phyloP scores from a whole-genome alignment of 2,329 filamentous ascomycete genomes.

The Microdochium nivale region DNA sequence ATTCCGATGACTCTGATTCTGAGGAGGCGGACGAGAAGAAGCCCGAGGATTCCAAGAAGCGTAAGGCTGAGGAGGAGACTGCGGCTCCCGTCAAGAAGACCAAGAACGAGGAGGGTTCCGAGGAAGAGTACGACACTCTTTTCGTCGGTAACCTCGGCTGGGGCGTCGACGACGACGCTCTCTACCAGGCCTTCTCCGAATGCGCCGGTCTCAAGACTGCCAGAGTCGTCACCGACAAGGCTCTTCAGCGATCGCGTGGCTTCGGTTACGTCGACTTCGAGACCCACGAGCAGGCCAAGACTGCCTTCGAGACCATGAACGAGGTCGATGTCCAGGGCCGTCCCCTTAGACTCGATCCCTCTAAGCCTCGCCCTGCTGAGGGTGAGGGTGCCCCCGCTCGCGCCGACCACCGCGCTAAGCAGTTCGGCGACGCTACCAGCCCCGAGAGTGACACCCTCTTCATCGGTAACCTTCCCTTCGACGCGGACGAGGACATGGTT shows the following conservation, averaged over 20 bases:
- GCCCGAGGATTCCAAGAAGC: slow-evolving; percentile 48
- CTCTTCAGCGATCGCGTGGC: slow-evolving; percentile 75
- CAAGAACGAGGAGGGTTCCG: slow-evolving; percentile 47
- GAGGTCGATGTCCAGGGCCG: slow-evolving; percentile 67
- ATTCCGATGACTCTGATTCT: slow-evolving; percentile 28
- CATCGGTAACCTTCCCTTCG: slow-evolving; percentile 84
- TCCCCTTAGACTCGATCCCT: slow-evolving; percentile 70
- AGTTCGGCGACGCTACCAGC: slow-evolving; percentile 73
- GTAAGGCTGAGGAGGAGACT: slow-evolving; percentile 50
- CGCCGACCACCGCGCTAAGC: slow-evolving; percentile 53
- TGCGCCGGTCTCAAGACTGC: slow-evolving; percentile 65
- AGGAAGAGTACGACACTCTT: slow-evolving; percentile 53
- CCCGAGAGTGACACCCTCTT: slow-evolving; percentile 81
- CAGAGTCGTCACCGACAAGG: slow-evolving; percentile 77
- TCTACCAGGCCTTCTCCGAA: slow-evolving; percentile 72
- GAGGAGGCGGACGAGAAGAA: slow-evolving; percentile 37
- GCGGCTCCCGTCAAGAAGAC: slow-evolving; percentile 53
- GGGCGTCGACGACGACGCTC: slow-evolving; percentile 78
- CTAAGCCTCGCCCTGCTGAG: slow-evolving; percentile 54
- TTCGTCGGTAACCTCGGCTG: slow-evolving; percentile 89
- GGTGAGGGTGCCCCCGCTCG: slow-evolving; percentile 43
- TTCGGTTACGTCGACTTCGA: slow-evolving; percentile 91
- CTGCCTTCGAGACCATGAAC: slow-evolving; percentile 68
- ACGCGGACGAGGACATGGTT: slow-evolving; percentile 68
- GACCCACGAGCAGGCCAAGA: slow-evolving; percentile 56